Percentiles rank a stretch among this genome's conserved stretches.
These are phyloP conservation scores for Zygosaccharomyces gambellarensis DNA, from an alignment of 805 yeast species.

Conservation along the genomic window DNA sequence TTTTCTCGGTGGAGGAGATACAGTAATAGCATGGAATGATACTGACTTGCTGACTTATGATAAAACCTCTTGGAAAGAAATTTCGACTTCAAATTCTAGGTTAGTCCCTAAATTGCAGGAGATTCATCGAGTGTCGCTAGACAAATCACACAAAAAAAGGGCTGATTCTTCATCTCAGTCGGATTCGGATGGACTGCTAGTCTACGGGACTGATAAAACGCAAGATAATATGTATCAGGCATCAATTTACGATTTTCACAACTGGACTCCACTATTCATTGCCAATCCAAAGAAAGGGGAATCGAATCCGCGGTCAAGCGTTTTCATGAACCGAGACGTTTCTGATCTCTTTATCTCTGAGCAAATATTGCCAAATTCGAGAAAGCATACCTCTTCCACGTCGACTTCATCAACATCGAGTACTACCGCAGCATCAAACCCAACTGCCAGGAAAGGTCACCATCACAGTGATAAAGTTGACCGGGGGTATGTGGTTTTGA, in stretches of 20 bases:
- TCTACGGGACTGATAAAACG: slow-evolving; percentile 35
- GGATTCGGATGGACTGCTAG: slow-evolving; percentile 18
- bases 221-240: slow-evolving; percentile 34
- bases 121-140: not conserved
- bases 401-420: slow-evolving; percentile 11
- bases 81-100: not conserved
- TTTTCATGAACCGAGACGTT: slow-evolving; percentile 36
- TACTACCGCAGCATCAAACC: slow-evolving; percentile 15
- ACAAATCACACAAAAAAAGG: slow-evolving; percentile 1
- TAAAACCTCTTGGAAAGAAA: slow-evolving; percentile 10
- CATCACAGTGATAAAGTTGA: slow-evolving; percentile 27
- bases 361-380: slow-evolving; percentile 15
- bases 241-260: slow-evolving; percentile 19
- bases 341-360: slow-evolving; percentile 33
- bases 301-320: not conserved
- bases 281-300: not conserved
- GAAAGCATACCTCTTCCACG: slow-evolving; percentile 12
- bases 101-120: not conserved
- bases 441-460: slow-evolving; percentile 10
- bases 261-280: slow-evolving; percentile 27
- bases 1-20: slow-evolving; percentile 8
- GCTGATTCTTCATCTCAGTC: slow-evolving; percentile 1
- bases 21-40: slow-evolving; percentile 22
- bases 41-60: slow-evolving; percentile 12
- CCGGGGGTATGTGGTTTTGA: slow-evolving; percentile 63